Base-by-base conservation (phyloP, 176 grass and related monocot genomes). In the Aegilops sharonensis region DNA sequence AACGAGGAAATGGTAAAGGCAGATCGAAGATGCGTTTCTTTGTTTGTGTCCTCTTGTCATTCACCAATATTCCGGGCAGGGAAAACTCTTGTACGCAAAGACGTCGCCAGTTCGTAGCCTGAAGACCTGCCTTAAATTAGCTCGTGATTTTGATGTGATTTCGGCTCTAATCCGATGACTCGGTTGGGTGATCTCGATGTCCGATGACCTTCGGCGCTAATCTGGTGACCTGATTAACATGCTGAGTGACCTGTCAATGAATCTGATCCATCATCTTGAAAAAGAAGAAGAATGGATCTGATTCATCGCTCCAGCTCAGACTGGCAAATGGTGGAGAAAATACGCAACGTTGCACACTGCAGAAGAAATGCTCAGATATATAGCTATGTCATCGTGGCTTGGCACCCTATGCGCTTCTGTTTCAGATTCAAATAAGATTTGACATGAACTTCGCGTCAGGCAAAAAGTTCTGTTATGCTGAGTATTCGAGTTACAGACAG, bases 401-500 rank as follows among this genome's bases (percentile, higher is more conserved):
- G 23, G 43, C 29, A 32, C 13, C 5, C 4, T 9, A 54, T 68
- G 5, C 4, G 18, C 24, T 23, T 32, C 68, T 6, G 24, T 13
- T 60, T 34, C 45, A 45, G 45, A 45, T 40, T 32, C 32, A 67
- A 76, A 68, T 76, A 43, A 68, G 43, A 57, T 76, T 13, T 50
- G 14, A 10, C 13, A 65, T 15, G 39, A 30, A 30, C 11, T 20
- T 5, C 45, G 0, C 1, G 4, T 14, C 11, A 4, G 43, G 43
- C 43, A 47, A 14, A 48, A 48, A 48, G 11, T 13, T 48, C 12
- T 48, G 12, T 48, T 14, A 47, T 47, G 11, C 42, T 45, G 45
- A 35, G 4, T 6, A 60, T 74, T 65, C 29, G 60, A 45, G 62
- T 85, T 77, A 85, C 83, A 89, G 13, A 68, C 27, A 42, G 20